Evolutionary conservation across 2,329 filamentous ascomycete species (phyloP).

Genomic region (Alternaria viburni): DNA sequence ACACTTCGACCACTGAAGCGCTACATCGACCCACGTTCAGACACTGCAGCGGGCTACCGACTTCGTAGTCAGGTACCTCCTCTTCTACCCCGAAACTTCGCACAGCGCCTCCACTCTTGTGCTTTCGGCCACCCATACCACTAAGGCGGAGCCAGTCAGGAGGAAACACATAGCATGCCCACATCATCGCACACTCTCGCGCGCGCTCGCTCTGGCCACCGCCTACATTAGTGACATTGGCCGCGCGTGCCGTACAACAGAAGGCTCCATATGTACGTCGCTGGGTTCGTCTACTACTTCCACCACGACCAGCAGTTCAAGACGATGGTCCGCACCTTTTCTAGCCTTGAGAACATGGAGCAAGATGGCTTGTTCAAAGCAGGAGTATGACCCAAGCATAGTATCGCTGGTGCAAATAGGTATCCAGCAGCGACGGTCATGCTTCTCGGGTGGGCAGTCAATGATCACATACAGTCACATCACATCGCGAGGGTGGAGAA

Average conservation of each 20-base stretch:
- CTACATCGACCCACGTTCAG: background rate
- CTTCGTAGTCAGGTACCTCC: background rate
- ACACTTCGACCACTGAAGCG: background rate
- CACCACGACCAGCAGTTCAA: background rate
- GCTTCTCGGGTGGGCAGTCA: slow-evolving; percentile 29
- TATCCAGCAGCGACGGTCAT: slow-evolving; percentile 58
- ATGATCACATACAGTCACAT: background rate
- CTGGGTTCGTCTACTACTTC: background rate
- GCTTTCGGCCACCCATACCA: background rate
- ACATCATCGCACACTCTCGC: background rate
- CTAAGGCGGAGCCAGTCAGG: background rate
- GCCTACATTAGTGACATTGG: background rate
- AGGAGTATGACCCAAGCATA: slow-evolving; percentile 50
- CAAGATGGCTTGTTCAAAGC: background rate
- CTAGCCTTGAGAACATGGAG: background rate
- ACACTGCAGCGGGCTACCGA: background rate
- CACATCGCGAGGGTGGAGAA: background rate
- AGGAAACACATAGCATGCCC: background rate
- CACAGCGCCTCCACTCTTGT: background rate
- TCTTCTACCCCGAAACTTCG: background rate
- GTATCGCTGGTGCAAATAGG: slow-evolving; percentile 67
- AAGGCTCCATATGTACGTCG: background rate
- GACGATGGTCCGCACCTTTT: background rate
- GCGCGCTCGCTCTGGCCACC: background rate
- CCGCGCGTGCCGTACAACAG: background rate